A percentile compares a stretch with the other conserved stretches of the same genome.
phyloP scores from a whole-genome alignment of 2,329 filamentous ascomycete genomes.

The Paramyrothecium roridum region DNA sequence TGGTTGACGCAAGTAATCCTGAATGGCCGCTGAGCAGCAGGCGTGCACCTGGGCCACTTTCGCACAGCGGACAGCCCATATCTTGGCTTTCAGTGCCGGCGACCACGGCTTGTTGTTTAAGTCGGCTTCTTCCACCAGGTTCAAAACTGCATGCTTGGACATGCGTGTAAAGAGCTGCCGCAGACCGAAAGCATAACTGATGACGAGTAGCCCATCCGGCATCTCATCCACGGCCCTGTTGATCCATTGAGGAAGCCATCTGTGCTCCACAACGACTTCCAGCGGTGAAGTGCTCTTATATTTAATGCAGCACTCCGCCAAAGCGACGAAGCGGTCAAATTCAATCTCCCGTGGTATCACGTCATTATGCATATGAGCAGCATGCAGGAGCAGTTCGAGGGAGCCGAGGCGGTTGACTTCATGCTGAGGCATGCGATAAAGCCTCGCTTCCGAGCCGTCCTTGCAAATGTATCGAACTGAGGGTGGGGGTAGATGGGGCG shows the following conservation, averaged over 20 bases:
- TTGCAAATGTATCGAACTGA: slow-evolving; percentile 33
- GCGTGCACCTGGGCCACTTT: slow-evolving; percentile 49
- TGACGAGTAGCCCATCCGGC: slow-evolving; percentile 46
- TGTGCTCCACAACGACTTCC: slow-evolving; percentile 45
- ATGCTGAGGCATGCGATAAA: slow-evolving; percentile 52
- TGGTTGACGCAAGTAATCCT: slow-evolving; percentile 40
- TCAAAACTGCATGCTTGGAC: slow-evolving; percentile 47
- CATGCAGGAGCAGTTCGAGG: slow-evolving; percentile 45
- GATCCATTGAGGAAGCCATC: slow-evolving; percentile 51
- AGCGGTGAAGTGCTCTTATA: slow-evolving; percentile 51
- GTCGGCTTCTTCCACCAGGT: slow-evolving; percentile 39
- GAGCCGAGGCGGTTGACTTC: slow-evolving; percentile 39
- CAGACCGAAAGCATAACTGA: slow-evolving; percentile 51
- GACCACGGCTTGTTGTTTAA: slow-evolving; percentile 44
- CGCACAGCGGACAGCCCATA: slow-evolving; percentile 44
- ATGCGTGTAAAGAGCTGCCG: slow-evolving; percentile 45
- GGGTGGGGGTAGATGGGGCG: slow-evolving; percentile 28
- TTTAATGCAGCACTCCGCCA: slow-evolving; percentile 46
- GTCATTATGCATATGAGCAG: slow-evolving; percentile 47
- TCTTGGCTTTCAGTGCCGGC: slow-evolving; percentile 41
- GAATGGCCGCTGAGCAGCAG: slow-evolving; percentile 39
- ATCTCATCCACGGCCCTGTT: slow-evolving; percentile 44
- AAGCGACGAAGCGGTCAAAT: slow-evolving; percentile 48
- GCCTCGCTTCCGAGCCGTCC: slow-evolving; percentile 39
- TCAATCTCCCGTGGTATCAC: slow-evolving; percentile 41